phyloP scores from a whole-genome alignment of 2,329 filamentous ascomycete genomes.

The Aspergillus nomiae region DNA sequence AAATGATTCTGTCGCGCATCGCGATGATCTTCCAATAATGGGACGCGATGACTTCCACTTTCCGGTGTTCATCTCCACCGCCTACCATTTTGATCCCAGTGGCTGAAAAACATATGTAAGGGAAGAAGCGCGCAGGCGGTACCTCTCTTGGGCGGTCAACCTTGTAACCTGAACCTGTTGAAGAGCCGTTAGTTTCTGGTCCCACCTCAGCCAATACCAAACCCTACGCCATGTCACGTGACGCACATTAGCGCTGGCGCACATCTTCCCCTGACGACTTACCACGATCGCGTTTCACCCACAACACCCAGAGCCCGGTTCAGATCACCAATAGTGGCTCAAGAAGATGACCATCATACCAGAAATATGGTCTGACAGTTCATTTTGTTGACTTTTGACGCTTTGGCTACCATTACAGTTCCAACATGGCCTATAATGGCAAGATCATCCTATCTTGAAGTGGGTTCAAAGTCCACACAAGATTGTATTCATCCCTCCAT shows the following conservation, averaged over 20 bases:
- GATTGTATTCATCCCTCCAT: background rate
- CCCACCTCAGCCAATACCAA: slow-evolving; percentile 19
- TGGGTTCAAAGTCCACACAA: slow-evolving; percentile 51
- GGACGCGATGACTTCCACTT: background rate
- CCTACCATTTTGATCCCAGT: background rate
- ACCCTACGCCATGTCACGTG: slow-evolving; percentile 31
- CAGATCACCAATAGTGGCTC: slow-evolving; percentile 33
- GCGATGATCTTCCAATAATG: background rate
- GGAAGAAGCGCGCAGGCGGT: slow-evolving; percentile 7
- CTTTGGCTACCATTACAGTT: slow-evolving; percentile 59
- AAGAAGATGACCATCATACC: background rate
- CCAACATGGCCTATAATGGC: slow-evolving; percentile 97
- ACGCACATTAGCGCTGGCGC: slow-evolving; percentile 27
- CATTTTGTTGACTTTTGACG: background rate
- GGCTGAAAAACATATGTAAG: background rate
- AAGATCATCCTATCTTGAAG: slow-evolving; percentile 94
- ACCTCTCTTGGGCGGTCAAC: too few species aligned
- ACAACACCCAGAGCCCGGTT: slow-evolving; percentile 54
- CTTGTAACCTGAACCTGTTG: too few species aligned
- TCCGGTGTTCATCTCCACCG: background rate
- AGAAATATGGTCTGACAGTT: background rate
- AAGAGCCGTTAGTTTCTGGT: background rate
- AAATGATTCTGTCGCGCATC: background rate
- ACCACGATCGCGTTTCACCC: slow-evolving; percentile 11
- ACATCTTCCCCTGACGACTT: slow-evolving; percentile 21